Conservation (phyloP, 768 basidiomycete species). For the Termitomyces sp. region DNA sequence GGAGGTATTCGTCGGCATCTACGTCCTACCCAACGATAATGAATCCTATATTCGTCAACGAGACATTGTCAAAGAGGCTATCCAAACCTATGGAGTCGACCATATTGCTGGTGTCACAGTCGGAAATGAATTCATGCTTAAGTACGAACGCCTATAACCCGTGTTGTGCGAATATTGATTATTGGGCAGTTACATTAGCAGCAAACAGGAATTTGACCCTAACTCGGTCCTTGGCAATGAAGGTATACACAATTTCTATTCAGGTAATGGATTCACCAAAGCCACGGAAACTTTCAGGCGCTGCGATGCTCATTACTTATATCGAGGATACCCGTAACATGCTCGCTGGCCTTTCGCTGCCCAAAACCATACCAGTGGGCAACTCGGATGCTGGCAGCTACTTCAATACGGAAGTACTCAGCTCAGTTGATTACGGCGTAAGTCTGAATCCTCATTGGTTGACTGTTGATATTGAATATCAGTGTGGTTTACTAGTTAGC, state of each 20-base stretch:
- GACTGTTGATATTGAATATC: not conserved
- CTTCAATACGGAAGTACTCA: constrained; percentile 70
- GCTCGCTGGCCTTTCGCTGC: constrained; percentile 53
- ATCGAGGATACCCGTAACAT: constrained; percentile 65
- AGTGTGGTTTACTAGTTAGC: constrained; percentile 55
- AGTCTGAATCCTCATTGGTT: constrained; percentile 23
- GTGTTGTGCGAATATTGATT: not conserved
- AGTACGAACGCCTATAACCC: constrained; percentile 36
- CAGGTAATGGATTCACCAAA: not conserved
- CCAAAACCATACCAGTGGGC: constrained; percentile 69
- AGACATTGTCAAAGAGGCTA: constrained; percentile 58
- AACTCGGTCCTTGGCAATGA: constrained; percentile 55
- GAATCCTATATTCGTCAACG: constrained; percentile 72
- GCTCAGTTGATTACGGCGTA: constrained; percentile 67
- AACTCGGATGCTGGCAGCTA: constrained; percentile 85
- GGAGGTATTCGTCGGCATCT: constrained; percentile 75
- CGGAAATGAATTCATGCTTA: constrained; percentile 89
- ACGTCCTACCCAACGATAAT: constrained; percentile 55
- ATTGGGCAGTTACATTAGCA: constrained; percentile 56
- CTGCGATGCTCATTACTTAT: constrained; percentile 54
- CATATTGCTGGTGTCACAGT: constrained; percentile 83
- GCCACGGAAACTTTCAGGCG: constrained; percentile 37
- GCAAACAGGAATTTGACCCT: constrained; percentile 46
- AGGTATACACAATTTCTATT: constrained; percentile 20
- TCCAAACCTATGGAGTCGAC: constrained; percentile 75